These are phyloP conservation scores for Microcyclospora pomicola DNA, from an alignment of 2,329 filamentous ascomycete genomes.

Conservation along the genomic window DNA sequence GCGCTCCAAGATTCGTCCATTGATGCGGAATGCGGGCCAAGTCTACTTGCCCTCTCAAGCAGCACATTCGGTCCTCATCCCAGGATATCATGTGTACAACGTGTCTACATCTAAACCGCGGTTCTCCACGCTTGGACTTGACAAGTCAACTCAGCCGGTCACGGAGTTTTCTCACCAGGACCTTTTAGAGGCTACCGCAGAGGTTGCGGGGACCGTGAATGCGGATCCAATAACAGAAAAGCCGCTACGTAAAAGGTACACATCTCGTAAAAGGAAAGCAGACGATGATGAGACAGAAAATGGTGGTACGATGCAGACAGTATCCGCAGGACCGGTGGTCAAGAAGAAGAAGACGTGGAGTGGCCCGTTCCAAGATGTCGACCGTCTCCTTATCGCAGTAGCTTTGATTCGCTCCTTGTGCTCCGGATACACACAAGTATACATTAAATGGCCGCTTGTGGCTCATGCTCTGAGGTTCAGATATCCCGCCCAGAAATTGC, in stretches of 20 bases:
- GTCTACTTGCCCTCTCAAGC: neutral
- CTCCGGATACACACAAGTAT: constrained; percentile 22
- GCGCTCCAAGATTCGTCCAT: neutral
- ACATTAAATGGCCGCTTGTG: constrained; percentile 28
- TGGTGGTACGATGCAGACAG: neutral
- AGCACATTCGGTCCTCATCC: neutral
- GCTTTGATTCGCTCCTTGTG: constrained; percentile 20
- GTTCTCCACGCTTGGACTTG: too few species aligned
- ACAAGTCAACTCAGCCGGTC: too few species aligned
- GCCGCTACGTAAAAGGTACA: neutral
- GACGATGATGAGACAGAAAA: neutral
- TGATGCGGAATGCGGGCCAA: too few species aligned
- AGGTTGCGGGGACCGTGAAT: too few species aligned
- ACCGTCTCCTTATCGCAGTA: constrained; percentile 20
- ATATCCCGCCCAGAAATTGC: constrained; percentile 24
- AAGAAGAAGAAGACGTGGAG: constrained; percentile 3
- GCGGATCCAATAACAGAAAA: too few species aligned
- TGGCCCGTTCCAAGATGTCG: constrained; percentile 15
- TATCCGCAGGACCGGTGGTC: neutral
- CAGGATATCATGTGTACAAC: neutral
- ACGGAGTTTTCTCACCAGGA: too few species aligned
- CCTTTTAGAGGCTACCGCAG: too few species aligned
- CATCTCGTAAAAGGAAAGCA: neutral
- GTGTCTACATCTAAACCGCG: too few species aligned
- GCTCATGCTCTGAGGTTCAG: constrained; percentile 26